Evolutionary conservation across 176 grass and related monocot genomes (phyloP).

Genomic region (Triticum urartu): DNA sequence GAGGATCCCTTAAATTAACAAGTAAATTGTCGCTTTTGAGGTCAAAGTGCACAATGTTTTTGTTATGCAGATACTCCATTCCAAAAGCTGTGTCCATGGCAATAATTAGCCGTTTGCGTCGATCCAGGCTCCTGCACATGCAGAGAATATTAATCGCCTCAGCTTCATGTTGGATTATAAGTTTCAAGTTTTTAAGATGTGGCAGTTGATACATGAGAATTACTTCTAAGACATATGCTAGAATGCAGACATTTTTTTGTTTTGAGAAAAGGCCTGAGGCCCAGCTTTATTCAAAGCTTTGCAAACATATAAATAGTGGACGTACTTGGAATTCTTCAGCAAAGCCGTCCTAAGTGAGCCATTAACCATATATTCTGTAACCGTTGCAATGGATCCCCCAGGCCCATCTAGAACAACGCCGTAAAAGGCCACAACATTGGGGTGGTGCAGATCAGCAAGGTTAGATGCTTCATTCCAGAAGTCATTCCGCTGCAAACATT

Average conservation of each 20-base stretch:
- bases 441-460: slow-evolving; percentile 86
- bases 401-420: slow-evolving; percentile 94
- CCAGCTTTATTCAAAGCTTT: background rate
- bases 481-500: slow-evolving; percentile 65
- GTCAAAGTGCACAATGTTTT: slow-evolving; percentile 98
- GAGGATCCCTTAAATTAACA: slow-evolving; percentile 94
- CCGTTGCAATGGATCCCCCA: slow-evolving; percentile 84
- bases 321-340: slow-evolving; percentile 87
- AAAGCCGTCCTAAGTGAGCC: slow-evolving; percentile 86
- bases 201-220: background rate
- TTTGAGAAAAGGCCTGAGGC: background rate
- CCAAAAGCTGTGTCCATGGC: slow-evolving; percentile 99
- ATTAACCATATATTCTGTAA: slow-evolving; percentile 99
- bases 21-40: slow-evolving; percentile 99
- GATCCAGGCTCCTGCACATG: slow-evolving; percentile 66
- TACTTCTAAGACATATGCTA: slow-evolving; percentile 4
- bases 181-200: background rate
- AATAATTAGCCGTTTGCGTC: slow-evolving; percentile 74
- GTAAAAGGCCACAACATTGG: slow-evolving; percentile 96
- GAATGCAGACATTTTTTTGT: background rate
- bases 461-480: slow-evolving; percentile 99
- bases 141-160: slow-evolving; percentile 6
- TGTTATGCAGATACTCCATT: slow-evolving; percentile 98
- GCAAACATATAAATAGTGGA: slow-evolving; percentile 17
- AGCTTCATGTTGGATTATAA: background rate